Evolutionary conservation across 495 filamentous ascomycete genomes (phyloP), one percentile per base, ranked within the genome.

Genomic region (Hypoxylon fragiforme): DNA sequence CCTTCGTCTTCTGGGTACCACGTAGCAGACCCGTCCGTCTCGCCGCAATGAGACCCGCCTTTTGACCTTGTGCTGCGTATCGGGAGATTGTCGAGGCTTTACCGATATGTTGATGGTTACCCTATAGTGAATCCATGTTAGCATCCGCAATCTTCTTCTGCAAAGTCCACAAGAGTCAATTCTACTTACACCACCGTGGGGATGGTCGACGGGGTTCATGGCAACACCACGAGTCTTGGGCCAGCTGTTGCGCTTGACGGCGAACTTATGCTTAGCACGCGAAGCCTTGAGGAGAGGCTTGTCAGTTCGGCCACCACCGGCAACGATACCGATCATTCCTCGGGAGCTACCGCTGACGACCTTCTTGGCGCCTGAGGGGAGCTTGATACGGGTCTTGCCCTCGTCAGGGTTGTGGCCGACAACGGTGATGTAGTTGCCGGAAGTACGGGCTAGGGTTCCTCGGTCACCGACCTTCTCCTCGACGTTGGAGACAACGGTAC

Each of bases 31-130:
- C 94, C 71, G 94, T 99, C 82, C 94, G 86, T 77, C 94, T 83
- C 76, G 94, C 94, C 74, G 94, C 94, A 81, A 99, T 99, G 72
- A 97, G 91, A 96, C 94, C 94, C 71, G 95, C 95, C 85, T 99
- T 99, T 84, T 99, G 94, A 89, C 94, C 94, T 76, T 90, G 88
- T 72, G 86, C 87, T 58, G 94, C 94, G 80, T 92, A 96, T 74
- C 94, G 88, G 62, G 90, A 96, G 80, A 99, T 99, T 63, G 94
- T 99, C 31, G 95, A 97, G 56, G 94, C 95, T 82, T 97, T 97
- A 87, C 94, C 94, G 71, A 99, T 99, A 81, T 99, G 94, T 84
- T 99, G 94, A 81, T 99, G 94, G 83, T 99, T 99, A 96, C 94
- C 94, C 92, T 78, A 65, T 6, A 62, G 34, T 53, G 35, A 39